Evolutionary conservation across 1,284 basidiomycete genomes (phyloP), one percentile per base, ranked within the genome.

Genomic region (Taiwanofungus camphoratus): DNA sequence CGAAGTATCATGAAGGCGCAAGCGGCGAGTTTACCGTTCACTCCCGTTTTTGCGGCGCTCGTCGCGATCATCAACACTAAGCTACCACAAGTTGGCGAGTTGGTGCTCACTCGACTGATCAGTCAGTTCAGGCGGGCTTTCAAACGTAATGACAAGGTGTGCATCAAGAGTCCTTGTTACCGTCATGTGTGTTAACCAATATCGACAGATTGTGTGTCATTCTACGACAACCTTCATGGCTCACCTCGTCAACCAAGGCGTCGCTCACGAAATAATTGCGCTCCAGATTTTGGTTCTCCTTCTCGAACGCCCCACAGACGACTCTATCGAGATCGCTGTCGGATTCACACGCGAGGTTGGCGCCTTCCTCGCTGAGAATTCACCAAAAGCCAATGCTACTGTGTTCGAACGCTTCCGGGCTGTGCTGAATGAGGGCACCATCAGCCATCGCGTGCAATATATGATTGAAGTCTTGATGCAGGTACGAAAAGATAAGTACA

Each of bases 391-490:
- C 48, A 97, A 92, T 59, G 87, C 91, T 30, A 86, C 83, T 39
- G 86, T 97, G 32, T 98, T 85, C 61, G 96, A 98, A 63, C 87
- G 93, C 29, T 98, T 99, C 78, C 84, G 95, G 37, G 90, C 92
- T 0, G 92, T 98, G 5, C 71, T 99, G 33, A 96, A 99, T 66
- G 96, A 99, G 63, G 93, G 92, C 35, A 70, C 77, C 31, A 95
- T 99, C 64, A 92, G 88, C 59, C 94, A 98, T 59, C 82, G 96
- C 53, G 92, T 97, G 20, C 95, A 99, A 62, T 99, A 97, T 69
- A 98, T 98, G 96, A 93, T 99, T 58, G 96, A 99, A 67, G 95
- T 99, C 4, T 73, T 96, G 41, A 96, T 97, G 87, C 93, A 96
- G 65, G 91, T 97, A 8, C 77, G 95, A 52, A 95, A 96, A 69